phyloP scores from a whole-genome alignment of 78 protist species.

The Polysphondylium violaceum region DNA sequence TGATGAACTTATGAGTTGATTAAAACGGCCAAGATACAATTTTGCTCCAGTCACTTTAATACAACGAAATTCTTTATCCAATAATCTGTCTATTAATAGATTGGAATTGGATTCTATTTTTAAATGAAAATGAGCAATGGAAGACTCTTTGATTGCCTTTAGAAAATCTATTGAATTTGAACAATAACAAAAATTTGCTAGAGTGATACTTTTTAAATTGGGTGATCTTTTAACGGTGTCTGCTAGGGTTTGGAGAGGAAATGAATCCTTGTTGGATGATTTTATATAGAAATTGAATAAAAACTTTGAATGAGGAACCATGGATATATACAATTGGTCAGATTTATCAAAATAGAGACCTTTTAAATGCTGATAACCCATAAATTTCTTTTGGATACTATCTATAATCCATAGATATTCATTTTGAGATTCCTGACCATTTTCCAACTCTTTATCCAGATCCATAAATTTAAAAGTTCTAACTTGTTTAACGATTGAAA shows the following conservation, averaged over 20 bases:
- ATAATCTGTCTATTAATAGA: constrained; percentile 3
- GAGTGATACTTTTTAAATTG: background rate
- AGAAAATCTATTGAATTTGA: constrained; percentile 12
- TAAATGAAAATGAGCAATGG: background rate
- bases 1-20: background rate
- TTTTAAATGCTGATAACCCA: background rate
- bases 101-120: background rate
- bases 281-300: background rate
- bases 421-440: background rate
- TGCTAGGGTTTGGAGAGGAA: background rate
- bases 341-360: constrained; percentile 4
- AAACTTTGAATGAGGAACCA: background rate
- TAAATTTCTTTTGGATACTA: background rate
- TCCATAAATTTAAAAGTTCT: background rate
- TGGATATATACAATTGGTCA: background rate
- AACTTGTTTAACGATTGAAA: background rate
- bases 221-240: background rate
- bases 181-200: constrained; percentile 14
- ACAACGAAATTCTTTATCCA: background rate
- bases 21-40: constrained; percentile 4
- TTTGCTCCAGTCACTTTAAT: constrained; percentile 13
- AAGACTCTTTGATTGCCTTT: background rate
- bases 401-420: background rate
- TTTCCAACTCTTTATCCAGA: background rate
- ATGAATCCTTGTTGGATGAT: constrained; percentile 12